These are phyloP conservation scores for Lepiota brunneoincarnata DNA, from an alignment of 768 basidiomycete species.

Conservation along the genomic window DNA sequence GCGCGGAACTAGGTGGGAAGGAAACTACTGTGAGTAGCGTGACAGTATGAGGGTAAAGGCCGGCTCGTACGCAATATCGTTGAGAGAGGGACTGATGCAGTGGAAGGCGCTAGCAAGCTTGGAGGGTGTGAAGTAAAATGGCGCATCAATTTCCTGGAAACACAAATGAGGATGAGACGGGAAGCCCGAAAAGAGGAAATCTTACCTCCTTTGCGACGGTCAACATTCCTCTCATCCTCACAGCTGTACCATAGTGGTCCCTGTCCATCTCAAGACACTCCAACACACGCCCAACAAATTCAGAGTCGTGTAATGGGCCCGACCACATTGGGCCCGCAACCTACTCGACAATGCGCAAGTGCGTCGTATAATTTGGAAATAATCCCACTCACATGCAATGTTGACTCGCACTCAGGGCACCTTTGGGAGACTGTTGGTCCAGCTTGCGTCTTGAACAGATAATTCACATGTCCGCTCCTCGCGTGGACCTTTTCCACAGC, in stretches of 20 bases:
- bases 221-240: slow-evolving; percentile 95
- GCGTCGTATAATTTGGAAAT: neutral
- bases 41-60: neutral
- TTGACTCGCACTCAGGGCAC: slow-evolving; percentile 82
- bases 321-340: slow-evolving; percentile 98
- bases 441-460: slow-evolving; percentile 66
- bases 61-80: slow-evolving; percentile 58
- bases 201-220: slow-evolving; percentile 83
- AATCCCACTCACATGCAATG: slow-evolving; percentile 61
- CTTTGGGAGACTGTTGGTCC: slow-evolving; percentile 65
- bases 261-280: slow-evolving; percentile 64
- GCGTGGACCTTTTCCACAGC: slow-evolving; percentile 60
- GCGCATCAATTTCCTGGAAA: slow-evolving; percentile 65
- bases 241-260: slow-evolving; percentile 70
- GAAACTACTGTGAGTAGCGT: neutral
- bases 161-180: neutral
- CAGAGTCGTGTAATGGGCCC: slow-evolving; percentile 75
- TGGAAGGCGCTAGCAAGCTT: slow-evolving; percentile 82
- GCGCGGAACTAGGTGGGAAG: slow-evolving; percentile 62
- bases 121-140: slow-evolving; percentile 88
- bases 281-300: slow-evolving; percentile 75
- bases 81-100: slow-evolving; percentile 71
- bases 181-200: slow-evolving; percentile 17
- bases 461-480: slow-evolving; percentile 53
- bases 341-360: slow-evolving; percentile 33